Evolutionary conservation across 2,329 filamentous ascomycete species (phyloP), one percentile per base, ranked within the genome.

Genomic region (Phaeoacremonium minimum): DNA sequence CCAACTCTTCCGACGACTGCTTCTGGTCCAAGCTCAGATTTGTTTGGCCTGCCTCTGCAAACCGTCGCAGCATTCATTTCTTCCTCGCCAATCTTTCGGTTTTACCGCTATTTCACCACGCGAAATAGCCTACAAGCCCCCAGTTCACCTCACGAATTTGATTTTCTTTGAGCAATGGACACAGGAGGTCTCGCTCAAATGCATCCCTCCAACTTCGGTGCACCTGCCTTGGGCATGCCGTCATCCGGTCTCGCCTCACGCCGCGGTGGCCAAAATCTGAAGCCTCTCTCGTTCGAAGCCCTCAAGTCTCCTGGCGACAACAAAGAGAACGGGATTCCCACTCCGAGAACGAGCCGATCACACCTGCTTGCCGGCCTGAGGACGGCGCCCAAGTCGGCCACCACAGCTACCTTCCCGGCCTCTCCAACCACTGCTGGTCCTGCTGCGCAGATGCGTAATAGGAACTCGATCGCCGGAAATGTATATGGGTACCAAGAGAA

Each of bases 151-250:
- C 9, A n/a, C 22, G 22, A 26, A 9, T 26, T n/a, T 9, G 9
- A 9, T 26, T 19, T 28, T 12, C 17, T 51, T 56, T 67, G 69
- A 74, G 67, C 64, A 51, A 83, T 94, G 84, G 85, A 95, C 91
- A 83, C 91, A 80, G 91, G 91, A 78, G 88, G 89, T 93, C 87
- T 95, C 74, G 85, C 89, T 93, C 89, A 94, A 78, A 97, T 97
- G 91, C 87, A 88, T 71, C 91, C 88, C 74, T 87, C 83, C 73
- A 77, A 83, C 64, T 86, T 86, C 63, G 69, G 76, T 61, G 73
- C 84, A 62, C 72, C 77, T 58, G 77, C 77, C 63, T 73, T 95
- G 52, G 80, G 82, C 56, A 80, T 87, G 67, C 85, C 89, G 36
- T 73, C 79, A 44, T 80, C 85, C 47, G 87, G 89, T 55, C 85